A percentile compares a stretch with the other conserved stretches of the same genome.
Evolutionary conservation across 2,329 filamentous ascomycete genomes (phyloP).

Genomic region (Ophiostoma fasciatum): DNA sequence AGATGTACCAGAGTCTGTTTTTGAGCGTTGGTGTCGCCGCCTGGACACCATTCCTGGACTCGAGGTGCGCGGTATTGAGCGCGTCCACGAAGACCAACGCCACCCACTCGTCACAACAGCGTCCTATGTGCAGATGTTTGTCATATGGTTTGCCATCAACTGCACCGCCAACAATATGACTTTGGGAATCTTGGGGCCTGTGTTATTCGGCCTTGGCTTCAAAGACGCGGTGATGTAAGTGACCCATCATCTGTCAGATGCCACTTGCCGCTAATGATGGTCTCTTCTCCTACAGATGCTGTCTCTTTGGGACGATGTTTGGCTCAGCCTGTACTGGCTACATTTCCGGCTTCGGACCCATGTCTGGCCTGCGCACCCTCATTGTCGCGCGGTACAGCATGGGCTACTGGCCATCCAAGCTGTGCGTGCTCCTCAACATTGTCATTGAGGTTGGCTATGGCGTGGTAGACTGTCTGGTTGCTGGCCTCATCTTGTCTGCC

Average conservation of each 20-base stretch:
- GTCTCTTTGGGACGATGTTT: slow-evolving; percentile 7
- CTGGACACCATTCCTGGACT: slow-evolving; percentile 9
- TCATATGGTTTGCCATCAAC: slow-evolving; percentile 31
- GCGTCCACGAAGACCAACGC: slow-evolving; percentile 18
- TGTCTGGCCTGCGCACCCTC: slow-evolving; percentile 8
- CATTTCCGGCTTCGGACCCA: slow-evolving; percentile 6
- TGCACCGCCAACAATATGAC: slow-evolving; percentile 27
- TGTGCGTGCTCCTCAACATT: slow-evolving; percentile 17
- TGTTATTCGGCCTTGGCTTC: slow-evolving; percentile 17
- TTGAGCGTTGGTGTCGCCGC: background rate
- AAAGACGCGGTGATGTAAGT: slow-evolving; percentile 16
- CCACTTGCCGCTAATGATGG: slow-evolving; percentile 6
- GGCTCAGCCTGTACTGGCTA: slow-evolving; percentile 8
- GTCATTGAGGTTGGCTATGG: slow-evolving; percentile 19
- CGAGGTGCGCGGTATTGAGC: slow-evolving; percentile 5
- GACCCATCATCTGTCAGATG: background rate
- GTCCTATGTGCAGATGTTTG: slow-evolving; percentile 23
- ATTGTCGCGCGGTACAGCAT: slow-evolving; percentile 17
- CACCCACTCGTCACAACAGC: slow-evolving; percentile 15
- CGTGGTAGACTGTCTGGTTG: slow-evolving; percentile 49
- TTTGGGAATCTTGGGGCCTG: slow-evolving; percentile 17
- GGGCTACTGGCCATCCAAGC: slow-evolving; percentile 20
- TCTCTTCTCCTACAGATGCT: background rate
- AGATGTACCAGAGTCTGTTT: background rate
- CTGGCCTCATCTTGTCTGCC: slow-evolving; percentile 53